A percentile compares a stretch with the other conserved stretches of the same genome.
These are phyloP conservation scores for Microcyclosporella mali DNA, from an alignment of 2,329 filamentous ascomycete genomes.

Conservation along the genomic window DNA sequence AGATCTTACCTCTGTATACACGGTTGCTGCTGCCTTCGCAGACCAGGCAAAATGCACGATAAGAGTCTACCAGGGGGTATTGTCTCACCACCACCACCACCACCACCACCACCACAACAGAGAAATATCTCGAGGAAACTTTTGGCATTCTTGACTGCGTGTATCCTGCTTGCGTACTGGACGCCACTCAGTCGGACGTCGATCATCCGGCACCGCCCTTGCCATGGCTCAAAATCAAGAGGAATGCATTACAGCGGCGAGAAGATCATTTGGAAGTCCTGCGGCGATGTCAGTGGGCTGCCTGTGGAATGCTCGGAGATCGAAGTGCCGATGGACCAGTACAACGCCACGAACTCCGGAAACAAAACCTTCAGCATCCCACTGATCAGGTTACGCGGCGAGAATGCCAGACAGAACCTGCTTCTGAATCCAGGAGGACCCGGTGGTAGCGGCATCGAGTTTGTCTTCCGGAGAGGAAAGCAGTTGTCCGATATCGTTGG, in stretches of 20 bases:
- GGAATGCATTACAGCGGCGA: conserved; percentile 11
- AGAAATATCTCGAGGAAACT: too few species aligned
- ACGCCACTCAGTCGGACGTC: too few species aligned
- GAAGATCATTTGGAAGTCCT: conserved; percentile 16
- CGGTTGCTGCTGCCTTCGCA: too few species aligned
- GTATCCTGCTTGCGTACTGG: too few species aligned
- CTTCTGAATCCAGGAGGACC: conserved; percentile 19
- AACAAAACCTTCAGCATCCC: conserved; percentile 20
- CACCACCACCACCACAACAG: too few species aligned
- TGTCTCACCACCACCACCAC: not conserved
- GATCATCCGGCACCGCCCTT: too few species aligned
- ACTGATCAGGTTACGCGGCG: conserved; percentile 14
- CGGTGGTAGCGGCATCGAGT: conserved; percentile 17
- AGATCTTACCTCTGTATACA: too few species aligned
- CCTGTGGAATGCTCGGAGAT: conserved; percentile 16
- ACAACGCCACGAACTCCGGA: conserved; percentile 16
- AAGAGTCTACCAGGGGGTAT: too few species aligned
- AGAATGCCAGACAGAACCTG: conserved; percentile 11
- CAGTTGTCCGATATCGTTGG: conserved; percentile 19
- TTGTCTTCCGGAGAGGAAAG: conserved; percentile 18
- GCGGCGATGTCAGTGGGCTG: conserved; percentile 16
- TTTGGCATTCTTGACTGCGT: too few species aligned
- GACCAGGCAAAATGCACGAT: too few species aligned
- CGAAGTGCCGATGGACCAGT: conserved; percentile 19
- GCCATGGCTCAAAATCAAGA: too few species aligned